Evolutionary conservation across 2,329 filamentous ascomycete genomes (phyloP), one percentile per base, ranked within the genome.

Genomic region (Cordyceps javanica): DNA sequence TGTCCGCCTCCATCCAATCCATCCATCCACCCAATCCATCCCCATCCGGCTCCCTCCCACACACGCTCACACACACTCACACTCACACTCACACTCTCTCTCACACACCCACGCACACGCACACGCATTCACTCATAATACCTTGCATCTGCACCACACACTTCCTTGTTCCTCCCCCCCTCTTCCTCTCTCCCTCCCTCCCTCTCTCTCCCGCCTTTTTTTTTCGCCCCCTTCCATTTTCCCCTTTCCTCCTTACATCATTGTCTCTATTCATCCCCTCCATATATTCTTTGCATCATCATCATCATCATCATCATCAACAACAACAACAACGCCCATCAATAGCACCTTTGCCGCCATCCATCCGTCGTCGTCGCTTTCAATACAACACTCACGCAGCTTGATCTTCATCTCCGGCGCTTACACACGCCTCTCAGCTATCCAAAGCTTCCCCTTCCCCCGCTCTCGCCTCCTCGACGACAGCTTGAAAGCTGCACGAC

Each of bases 1-100:
- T n/a, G n/a, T 38, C 16, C 16, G 45, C 41, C 34, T 34, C 28
- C 49, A 41, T 52, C 36, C 21, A 34, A 50, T 45, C 52, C 54
- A 49, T 36, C n/a, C 38, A 36, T 32, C 32, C 39, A 32, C 7
- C 21, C n/a, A 23, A 7, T 10, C 55, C 48, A 58, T 58, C 56
- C 48, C 45, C 41, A 52, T 58, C 50, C 56, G 56, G 50, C 39
- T 26, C 51, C 26, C 26, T 44, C 55, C 49, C 38, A 30, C 50
- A 30, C 50, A 5, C 44, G 10, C 42, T 7, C 44, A 28, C 16
- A 10, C 41, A 3, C 10, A 16, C 36, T 13, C 5, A 13, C 32
- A 36, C 3, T 11, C 32, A 36, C n/a, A n/a, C n/a, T n/a, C 30
- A 49, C 46, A 49, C 46, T n/a, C 26, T 44, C 55, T 36, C 38